These are phyloP conservation scores for Colletotrichum salicis DNA, from an alignment of 2,329 filamentous ascomycete species.

Conservation along the genomic window DNA sequence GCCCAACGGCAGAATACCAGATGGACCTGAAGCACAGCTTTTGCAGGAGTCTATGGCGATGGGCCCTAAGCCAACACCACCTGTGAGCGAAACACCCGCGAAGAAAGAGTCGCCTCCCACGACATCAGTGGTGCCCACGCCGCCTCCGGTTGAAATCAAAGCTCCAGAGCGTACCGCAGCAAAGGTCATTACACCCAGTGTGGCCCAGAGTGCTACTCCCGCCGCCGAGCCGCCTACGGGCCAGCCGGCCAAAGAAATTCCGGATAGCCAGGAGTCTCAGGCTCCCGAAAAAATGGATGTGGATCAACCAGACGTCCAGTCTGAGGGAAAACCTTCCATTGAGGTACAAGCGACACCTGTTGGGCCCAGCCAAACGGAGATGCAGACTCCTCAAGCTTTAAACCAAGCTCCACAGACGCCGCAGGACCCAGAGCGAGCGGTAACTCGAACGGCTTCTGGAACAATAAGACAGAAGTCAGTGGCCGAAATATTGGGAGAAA, in stretches of 20 bases:
- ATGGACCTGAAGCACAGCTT: conserved; percentile 55
- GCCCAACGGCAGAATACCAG: conserved; percentile 36
- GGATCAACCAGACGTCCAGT: conserved; percentile 40
- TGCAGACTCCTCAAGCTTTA: conserved; percentile 35
- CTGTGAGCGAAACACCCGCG: conserved; percentile 24
- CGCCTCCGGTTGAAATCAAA: neutral
- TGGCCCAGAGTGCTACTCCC: neutral
- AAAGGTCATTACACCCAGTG: neutral
- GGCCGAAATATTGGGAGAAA: conserved; percentile 74
- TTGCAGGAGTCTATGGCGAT: conserved; percentile 53
- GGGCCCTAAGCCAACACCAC: conserved; percentile 24
- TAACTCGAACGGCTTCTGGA: conserved; percentile 76
- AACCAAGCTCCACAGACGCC: conserved; percentile 38
- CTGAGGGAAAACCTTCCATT: conserved; percentile 30
- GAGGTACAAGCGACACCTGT: conserved; percentile 6
- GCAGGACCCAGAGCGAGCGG: conserved; percentile 62
- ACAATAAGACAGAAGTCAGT: conserved; percentile 78
- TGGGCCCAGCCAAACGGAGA: neutral
- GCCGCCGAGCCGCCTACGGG: neutral
- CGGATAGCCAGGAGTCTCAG: conserved; percentile 48
- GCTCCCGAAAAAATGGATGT: conserved; percentile 48
- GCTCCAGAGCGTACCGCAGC: neutral
- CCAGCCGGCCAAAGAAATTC: conserved; percentile 41
- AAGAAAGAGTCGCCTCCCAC: conserved; percentile 26
- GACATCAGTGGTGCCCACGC: neutral